Percentiles rank a stretch among this genome's conserved stretches.
Evolutionary conservation across 208 protist genomes (phyloP).

Genomic region (Acanthamoeba lugdunensis): DNA sequence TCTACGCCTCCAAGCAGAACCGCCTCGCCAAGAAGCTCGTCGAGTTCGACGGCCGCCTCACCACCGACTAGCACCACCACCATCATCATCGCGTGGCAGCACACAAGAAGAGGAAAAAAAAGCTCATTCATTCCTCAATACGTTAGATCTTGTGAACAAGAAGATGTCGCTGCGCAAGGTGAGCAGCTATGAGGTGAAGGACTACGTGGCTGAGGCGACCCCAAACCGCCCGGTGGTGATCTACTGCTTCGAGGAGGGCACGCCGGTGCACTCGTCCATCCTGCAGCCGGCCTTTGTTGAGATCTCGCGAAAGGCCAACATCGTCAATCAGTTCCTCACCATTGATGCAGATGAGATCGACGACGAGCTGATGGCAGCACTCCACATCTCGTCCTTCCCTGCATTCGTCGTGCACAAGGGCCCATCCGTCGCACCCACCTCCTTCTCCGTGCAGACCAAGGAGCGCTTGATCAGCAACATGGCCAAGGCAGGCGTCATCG

Average conservation of each 20-base stretch:
- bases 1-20: slow-evolving; percentile 24
- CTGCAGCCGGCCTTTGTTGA: slow-evolving; percentile 38
- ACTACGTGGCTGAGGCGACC: slow-evolving; percentile 20
- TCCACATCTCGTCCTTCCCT: slow-evolving; percentile 47
- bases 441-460: slow-evolving; percentile 31
- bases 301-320: slow-evolving; percentile 33
- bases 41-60: slow-evolving; percentile 13
- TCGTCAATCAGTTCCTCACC: slow-evolving; percentile 26
- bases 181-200: slow-evolving; percentile 17
- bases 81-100: too few species aligned
- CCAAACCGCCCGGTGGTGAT: slow-evolving; percentile 40
- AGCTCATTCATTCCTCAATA: too few species aligned
- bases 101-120: too few species aligned
- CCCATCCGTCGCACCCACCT: background rate
- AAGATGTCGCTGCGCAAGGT: slow-evolving; percentile 16
- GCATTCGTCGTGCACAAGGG: slow-evolving; percentile 56
- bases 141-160: too few species aligned
- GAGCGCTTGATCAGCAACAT: slow-evolving; percentile 13
- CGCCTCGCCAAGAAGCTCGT: slow-evolving; percentile 8
- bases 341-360: slow-evolving; percentile 30
- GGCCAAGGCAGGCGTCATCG: slow-evolving; percentile 37
- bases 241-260: slow-evolving; percentile 52
- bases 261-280: slow-evolving; percentile 28
- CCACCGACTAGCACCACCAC: too few species aligned
- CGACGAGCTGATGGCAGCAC: slow-evolving; percentile 21